Conservation (phyloP, 768 basidiomycete genomes). For the Tulasnella calospora region DNA sequence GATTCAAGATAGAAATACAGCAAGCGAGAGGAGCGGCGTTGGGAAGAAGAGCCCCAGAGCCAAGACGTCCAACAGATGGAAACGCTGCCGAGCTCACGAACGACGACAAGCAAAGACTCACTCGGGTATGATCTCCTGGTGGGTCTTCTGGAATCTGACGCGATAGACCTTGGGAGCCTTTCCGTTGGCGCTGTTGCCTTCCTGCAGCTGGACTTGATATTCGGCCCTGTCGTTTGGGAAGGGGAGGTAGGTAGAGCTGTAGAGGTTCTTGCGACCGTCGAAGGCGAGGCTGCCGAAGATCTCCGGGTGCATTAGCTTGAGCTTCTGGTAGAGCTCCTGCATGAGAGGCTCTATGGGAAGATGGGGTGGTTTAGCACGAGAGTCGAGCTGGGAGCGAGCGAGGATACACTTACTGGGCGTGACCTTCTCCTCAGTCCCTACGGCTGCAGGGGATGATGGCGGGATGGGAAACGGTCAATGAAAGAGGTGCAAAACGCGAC, state of each 20-base stretch:
- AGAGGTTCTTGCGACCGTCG: slow-evolving; percentile 76
- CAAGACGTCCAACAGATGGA: neutral
- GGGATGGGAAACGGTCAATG: neutral
- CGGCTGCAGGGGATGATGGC: slow-evolving; percentile 1
- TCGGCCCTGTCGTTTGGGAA: slow-evolving; percentile 51
- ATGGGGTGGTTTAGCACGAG: slow-evolving; percentile 61
- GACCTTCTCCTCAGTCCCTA: neutral
- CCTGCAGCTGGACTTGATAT: slow-evolving; percentile 39
- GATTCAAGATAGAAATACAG: too few relatives aligned
- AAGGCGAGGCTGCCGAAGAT: slow-evolving; percentile 73
- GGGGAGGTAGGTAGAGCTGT: slow-evolving; percentile 55
- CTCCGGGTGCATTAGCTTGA: slow-evolving; percentile 53
- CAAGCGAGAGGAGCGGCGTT: neutral
- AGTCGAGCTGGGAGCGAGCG: slow-evolving; percentile 36
- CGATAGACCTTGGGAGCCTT: slow-evolving; percentile 51
- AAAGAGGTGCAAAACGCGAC: neutral
- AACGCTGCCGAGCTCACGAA: neutral
- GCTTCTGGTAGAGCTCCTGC: slow-evolving; percentile 59
- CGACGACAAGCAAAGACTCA: slow-evolving; percentile 31
- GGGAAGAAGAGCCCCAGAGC: neutral
- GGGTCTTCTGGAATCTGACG: slow-evolving; percentile 48
- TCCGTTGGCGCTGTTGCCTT: slow-evolving; percentile 23
- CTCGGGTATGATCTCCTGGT: slow-evolving; percentile 52
- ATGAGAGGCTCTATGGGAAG: slow-evolving; percentile 56
- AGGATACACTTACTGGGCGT: slow-evolving; percentile 7